Evolutionary conservation across 2,329 filamentous ascomycete species (phyloP), one percentile per base, ranked within the genome.

Genomic region (Didymellaceae sp.): DNA sequence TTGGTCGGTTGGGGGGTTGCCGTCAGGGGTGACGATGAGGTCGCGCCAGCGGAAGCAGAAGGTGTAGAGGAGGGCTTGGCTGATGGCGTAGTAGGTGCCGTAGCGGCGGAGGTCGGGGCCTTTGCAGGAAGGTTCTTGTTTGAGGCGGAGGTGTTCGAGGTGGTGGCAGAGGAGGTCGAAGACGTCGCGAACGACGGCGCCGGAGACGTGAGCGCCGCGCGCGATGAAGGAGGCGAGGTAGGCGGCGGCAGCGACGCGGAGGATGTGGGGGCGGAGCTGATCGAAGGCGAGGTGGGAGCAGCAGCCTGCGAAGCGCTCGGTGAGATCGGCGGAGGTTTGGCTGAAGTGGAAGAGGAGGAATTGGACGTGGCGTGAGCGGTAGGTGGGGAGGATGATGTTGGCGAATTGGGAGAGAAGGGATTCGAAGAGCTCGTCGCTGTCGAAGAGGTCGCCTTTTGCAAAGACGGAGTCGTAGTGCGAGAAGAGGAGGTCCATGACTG

Each of bases 11-110:
- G 63, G 60, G 11, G 61, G 50, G 2, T 47, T 49, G 8, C 80
- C 75, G 33, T 84, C 80, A 32, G 79, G 75, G 9, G 72, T 81
- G 16, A 83, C 78, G 47, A 90, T 88, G 37, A 99, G 80, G 66
- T 97, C 93, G 54, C 91, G 88, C 94, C 94, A 99, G 46, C 94
- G 87, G 79, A 99, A 99, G 78, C 94, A 99, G 75, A 96, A 97
- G 52, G 96, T 93, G 77, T 97, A 97, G 18, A 97, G 82, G 2
- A 95, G 80, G 1, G 91, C 91, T 73, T 97, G 92, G n/a, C 89
- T 86, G 38, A 91, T 85, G 14, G 89, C 86, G 72, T 97, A 97
- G 74, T 95, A 96, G 11, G 88, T 85, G 38, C 86, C 85, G 68
- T 93, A 96, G 37, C 88, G 86, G 55, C 87, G 86, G 48, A 95